A percentile compares a stretch with the other conserved stretches of the same genome.
These are phyloP conservation scores for Arbutus unedo DNA, from an alignment of 148 eudicot genomes.

Conservation along the genomic window DNA sequence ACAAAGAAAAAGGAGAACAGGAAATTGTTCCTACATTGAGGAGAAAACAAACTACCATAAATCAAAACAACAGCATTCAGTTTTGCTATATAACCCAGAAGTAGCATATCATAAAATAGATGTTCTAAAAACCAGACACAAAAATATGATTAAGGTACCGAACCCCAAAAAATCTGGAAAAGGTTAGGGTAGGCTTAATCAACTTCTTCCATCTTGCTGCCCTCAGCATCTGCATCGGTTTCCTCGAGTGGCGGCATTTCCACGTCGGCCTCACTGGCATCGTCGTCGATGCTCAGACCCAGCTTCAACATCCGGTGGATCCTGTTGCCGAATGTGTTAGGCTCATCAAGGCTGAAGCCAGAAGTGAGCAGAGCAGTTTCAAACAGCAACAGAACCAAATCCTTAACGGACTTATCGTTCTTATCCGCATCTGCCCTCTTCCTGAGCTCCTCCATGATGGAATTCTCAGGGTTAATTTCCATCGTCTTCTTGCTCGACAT, in stretches of 20 bases:
- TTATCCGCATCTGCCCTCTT: slow-evolving; percentile 84
- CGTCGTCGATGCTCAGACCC: slow-evolving; percentile 81
- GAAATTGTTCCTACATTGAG: too few species aligned
- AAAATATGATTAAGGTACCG: neutral
- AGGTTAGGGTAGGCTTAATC: slow-evolving; percentile 29
- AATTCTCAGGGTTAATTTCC: slow-evolving; percentile 85
- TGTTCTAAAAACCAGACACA: neutral
- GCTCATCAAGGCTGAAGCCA: slow-evolving; percentile 80
- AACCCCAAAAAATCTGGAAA: neutral
- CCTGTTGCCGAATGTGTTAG: slow-evolving; percentile 79
- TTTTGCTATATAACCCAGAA: neutral
- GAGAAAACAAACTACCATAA: neutral
- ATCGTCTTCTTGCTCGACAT: slow-evolving; percentile 89
- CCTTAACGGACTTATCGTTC: slow-evolving; percentile 88
- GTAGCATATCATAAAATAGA: neutral
- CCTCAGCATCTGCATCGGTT: slow-evolving; percentile 48
- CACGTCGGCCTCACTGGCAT: slow-evolving; percentile 47
- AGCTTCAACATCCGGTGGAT: slow-evolving; percentile 90
- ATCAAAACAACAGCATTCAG: neutral
- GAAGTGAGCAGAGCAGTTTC: slow-evolving; percentile 78
- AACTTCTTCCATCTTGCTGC: slow-evolving; percentile 75
- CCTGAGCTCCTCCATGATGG: slow-evolving; percentile 88
- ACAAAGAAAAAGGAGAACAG: too few species aligned
- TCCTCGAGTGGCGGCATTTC: slow-evolving; percentile 69
- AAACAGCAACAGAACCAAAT: slow-evolving; percentile 60